Evolutionary conservation across 176 grass and related monocot species (phyloP), one percentile per base, ranked within the genome.

Genomic region (Bromus sterilis): DNA sequence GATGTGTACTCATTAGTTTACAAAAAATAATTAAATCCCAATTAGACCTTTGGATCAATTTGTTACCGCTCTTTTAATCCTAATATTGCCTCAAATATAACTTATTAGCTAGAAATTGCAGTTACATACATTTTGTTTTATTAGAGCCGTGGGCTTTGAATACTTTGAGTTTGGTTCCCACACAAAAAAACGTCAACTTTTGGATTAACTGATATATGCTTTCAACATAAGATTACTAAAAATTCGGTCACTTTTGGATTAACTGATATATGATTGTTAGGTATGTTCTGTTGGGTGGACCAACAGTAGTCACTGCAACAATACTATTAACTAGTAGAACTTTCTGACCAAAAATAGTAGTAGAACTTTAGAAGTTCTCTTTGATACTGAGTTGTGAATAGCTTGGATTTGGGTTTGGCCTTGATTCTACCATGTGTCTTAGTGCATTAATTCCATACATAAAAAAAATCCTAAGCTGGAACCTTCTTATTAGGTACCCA

Each of bases 381-480:
- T 71, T 78, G 55, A 6, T 53, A 51, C 39, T 3, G 0, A 13
- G 23, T 29, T 64, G 79, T 30, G 25, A 11, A 14, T 71, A 64
- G 41, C 71, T 77, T 61, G 74, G 62, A 11, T 11, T 6, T 34
- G n/a, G 66, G 11, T 25, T 69, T 43, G 67, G 39, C 24, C 39
- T 71, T 71, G 64, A 78, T 78, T 87, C 55, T 23, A 71, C 74
- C 74, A 87, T 73, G 34, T 83, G 35, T 67, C 12, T 25, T 33
- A n/a, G 16, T 77, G 39, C 48, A 62, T 32, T 72, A 30, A 44
- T 72, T 53, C 40, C 29, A 35, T 30, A 0, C 2, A 8, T 3
- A 56, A 6, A 68, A 37, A 15, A 64, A 49, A 16, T 31, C 2
- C 61, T 79, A 49, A 30, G n/a, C 2, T 29, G 0, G 80, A 29